phyloP scores from a whole-genome alignment of 2,329 filamentous ascomycete species.

The Colletotrichum australisinense region DNA sequence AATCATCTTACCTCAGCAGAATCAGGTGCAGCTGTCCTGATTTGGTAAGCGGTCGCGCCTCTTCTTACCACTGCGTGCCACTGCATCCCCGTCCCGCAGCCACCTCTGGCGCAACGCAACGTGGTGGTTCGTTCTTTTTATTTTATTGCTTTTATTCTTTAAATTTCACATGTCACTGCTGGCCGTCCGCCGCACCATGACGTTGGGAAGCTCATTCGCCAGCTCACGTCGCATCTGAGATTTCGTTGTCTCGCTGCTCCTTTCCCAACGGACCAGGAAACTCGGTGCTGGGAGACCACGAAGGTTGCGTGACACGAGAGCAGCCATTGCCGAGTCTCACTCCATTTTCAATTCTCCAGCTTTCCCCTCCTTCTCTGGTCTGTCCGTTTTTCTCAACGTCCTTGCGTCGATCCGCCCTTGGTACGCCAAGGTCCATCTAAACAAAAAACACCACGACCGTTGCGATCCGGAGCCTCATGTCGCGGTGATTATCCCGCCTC shows the following conservation, averaged over 20 bases:
- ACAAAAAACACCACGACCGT: neutral
- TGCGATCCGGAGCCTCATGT: conserved; percentile 13
- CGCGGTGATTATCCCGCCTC: conserved; percentile 5
- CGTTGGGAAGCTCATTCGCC: conserved; percentile 33
- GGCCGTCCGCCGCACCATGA: conserved; percentile 22
- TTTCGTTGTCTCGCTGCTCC: conserved; percentile 25
- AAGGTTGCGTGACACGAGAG: conserved; percentile 1
- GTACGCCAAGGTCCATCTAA: neutral
- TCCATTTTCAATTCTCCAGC: neutral
- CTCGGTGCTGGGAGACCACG: neutral
- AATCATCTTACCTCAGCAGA: neutral
- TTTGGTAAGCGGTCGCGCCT: neutral
- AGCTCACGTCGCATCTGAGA: conserved; percentile 14
- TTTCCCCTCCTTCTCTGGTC: neutral
- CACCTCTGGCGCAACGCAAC: neutral
- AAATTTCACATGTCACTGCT: conserved; percentile 30
- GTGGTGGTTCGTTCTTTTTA: conserved; percentile 12
- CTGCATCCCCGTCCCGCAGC: neutral
- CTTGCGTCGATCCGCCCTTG: neutral
- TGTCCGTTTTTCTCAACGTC: neutral
- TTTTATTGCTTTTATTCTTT: neutral
- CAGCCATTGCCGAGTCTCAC: neutral
- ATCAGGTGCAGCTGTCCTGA: neutral
- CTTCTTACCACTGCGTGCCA: neutral
- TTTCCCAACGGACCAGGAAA: conserved; percentile 13